These are phyloP conservation scores for Aegilops umbellulata DNA, from an alignment of 176 grass and related monocot genomes.

Conservation along the genomic window DNA sequence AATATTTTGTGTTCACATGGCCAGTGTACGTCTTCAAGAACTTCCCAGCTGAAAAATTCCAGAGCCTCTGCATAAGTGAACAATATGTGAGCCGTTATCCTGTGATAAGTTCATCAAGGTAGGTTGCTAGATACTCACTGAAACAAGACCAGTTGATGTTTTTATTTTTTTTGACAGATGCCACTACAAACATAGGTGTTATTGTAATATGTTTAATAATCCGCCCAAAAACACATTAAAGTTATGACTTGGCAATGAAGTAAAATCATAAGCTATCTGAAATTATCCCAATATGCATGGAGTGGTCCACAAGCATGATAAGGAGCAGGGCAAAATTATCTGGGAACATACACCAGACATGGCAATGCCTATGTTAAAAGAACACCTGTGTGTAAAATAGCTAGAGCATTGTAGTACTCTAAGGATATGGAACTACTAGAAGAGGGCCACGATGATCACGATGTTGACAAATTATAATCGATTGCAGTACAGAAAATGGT, in stretches of 20 bases:
- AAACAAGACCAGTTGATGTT: neutral
- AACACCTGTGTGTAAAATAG: neutral
- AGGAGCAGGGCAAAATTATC: neutral
- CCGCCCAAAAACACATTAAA: neutral
- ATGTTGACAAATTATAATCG: neutral
- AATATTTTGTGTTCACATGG: conserved; percentile 77
- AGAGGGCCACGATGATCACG: neutral
- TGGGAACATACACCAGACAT: neutral
- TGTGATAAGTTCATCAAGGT: neutral
- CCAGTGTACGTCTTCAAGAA: conserved; percentile 93
- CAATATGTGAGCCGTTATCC: conserved; percentile 6
- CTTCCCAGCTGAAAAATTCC: conserved; percentile 84
- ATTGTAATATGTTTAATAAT: conserved; percentile 17
- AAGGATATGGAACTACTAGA: neutral
- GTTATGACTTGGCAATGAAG: neutral
- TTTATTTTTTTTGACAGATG: neutral
- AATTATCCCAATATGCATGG: conserved; percentile 7
- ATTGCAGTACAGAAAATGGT: neutral
- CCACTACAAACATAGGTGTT: neutral
- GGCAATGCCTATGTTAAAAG: neutral
- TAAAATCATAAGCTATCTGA: neutral
- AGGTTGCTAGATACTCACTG: neutral
- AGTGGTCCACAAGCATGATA: neutral
- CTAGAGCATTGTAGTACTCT: neutral
- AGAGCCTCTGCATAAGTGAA: conserved; percentile 74